Percentiles rank a stretch among this genome's conserved stretches.
Evolutionary conservation across 140 eudicot species (phyloP).

Genomic region (Stevia rebaudiana): DNA sequence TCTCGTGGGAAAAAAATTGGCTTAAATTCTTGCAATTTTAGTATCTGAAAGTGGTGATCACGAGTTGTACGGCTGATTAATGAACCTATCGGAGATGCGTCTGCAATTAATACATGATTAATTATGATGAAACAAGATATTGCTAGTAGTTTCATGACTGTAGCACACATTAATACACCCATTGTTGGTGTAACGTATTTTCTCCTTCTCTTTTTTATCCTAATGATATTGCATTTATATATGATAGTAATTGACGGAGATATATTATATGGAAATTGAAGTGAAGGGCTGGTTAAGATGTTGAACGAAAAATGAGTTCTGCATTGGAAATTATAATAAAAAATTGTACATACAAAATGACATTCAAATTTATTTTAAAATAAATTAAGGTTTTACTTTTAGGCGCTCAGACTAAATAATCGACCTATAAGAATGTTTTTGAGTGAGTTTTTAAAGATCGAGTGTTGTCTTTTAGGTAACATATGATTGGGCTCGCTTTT

Average conservation of each 20-base stretch:
- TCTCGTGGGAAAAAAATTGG: conserved; percentile 12
- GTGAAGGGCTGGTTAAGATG: conserved; percentile 34
- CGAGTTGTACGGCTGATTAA: conserved; percentile 9
- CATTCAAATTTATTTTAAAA: conserved; percentile 17
- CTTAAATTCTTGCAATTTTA: conserved; percentile 44
- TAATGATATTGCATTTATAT: not conserved
- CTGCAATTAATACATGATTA: conserved; percentile 23
- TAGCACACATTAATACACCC: conserved; percentile 9
- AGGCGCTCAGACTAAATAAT: too few relatives aligned
- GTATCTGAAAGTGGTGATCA: conserved; percentile 18
- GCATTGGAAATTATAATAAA: conserved; percentile 10
- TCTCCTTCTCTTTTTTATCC: not conserved
- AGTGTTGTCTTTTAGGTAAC: too few relatives aligned
- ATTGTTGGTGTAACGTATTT: conserved; percentile 11
- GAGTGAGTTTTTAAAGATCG: too few relatives aligned
- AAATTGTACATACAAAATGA: conserved; percentile 15
- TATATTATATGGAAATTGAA: conserved; percentile 34
- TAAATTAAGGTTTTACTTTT: conserved; percentile 1
- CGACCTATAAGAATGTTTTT: too few relatives aligned
- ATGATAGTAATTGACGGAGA: not conserved
- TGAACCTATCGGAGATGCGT: conserved; percentile 5
- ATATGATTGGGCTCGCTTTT: too few relatives aligned
- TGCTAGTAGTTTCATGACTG: conserved; percentile 3
- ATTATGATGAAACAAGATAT: conserved; percentile 21
- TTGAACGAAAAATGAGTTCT: conserved; percentile 18